Conservation (phyloP, 2,329 filamentous ascomycete species). For the Dactylellina cionopaga region DNA sequence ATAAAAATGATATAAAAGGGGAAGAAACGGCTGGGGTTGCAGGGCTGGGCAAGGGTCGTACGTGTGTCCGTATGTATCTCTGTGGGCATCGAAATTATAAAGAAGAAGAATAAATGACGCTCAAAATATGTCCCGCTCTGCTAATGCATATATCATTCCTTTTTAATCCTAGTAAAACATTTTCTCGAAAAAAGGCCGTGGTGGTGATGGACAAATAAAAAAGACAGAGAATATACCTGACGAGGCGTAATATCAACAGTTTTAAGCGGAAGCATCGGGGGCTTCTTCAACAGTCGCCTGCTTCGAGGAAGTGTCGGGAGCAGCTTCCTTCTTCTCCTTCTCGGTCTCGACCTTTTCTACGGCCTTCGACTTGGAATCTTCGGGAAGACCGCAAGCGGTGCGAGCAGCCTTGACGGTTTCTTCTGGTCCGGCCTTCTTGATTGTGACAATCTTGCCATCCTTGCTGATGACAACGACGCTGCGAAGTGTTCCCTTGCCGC, state of each 20-base stretch:
- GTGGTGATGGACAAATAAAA: neutral
- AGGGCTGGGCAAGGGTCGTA: neutral
- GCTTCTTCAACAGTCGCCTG: constrained; percentile 49
- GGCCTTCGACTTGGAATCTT: constrained; percentile 31
- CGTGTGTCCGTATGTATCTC: neutral
- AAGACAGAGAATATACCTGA: neutral
- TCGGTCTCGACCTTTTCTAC: constrained; percentile 19
- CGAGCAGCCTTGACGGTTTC: constrained; percentile 54
- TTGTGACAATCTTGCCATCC: constrained; percentile 59
- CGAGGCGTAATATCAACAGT: neutral
- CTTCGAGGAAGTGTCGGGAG: constrained; percentile 33
- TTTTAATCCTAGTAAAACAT: constrained; percentile 44
- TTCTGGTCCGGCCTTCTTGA: constrained; percentile 53
- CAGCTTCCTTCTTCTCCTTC: constrained; percentile 24
- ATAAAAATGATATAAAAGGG: neutral
- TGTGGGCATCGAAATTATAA: neutral
- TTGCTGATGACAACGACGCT: constrained; percentile 92
- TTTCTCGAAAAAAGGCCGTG: constrained; percentile 24
- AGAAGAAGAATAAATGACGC: constrained; percentile 23
- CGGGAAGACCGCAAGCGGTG: constrained; percentile 52
- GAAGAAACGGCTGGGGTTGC: no score
- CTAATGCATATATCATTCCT: constrained; percentile 33
- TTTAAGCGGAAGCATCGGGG: constrained; percentile 41
- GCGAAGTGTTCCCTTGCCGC: constrained; percentile 75
- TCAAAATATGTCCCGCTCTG: constrained; percentile 29